Evolutionary conservation across 805 yeast genomes (phyloP), one percentile per base, ranked within the genome.

Genomic region (Ogataea polymorpha): DNA sequence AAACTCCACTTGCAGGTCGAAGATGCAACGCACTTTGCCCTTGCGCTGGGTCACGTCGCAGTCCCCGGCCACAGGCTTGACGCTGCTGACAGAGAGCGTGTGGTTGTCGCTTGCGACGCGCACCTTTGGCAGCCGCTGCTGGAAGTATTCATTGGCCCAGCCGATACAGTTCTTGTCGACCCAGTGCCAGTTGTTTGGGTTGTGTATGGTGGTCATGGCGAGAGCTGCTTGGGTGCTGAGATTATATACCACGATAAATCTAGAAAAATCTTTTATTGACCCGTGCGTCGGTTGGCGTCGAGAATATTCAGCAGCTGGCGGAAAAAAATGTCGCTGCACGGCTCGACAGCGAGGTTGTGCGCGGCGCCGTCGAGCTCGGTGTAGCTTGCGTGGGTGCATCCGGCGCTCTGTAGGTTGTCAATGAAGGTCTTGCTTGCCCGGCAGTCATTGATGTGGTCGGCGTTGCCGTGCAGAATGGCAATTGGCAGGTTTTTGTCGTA

Each of bases 111-210:
- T 55, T 2, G 48, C 39, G 6, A 56, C 75, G 3, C 63, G 44
- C 27, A 80, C 49, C 0, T 80, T 81, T 5, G 69, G 66, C 42
- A 88, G 66, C 32, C 78, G 75, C 31, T 79, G 74, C 20, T 68
- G 64, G 59, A 91, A 83, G 60, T 91, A 93, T 25, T 74, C 70
- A 51, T 79, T 80, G 17, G 96, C 76, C 99, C 99, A 91, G 46
- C 77, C 80, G 40, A 93, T 74, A 68, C 98, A 91, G 72, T 91
- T 91, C 66, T 90, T 91, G 67, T 91, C 97, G 48, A 91, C 96
- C 99, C 99, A 91, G 73, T 91, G 99, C 99, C 99, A 91, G 71
- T 91, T 91, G 66, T 93, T 91, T 24, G 98, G 98, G 72, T 91
- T 91, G 68, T 89, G 85, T 28, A 91, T 89, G 29, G 56, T 58